Evolutionary conservation across 768 basidiomycete genomes (phyloP), one percentile per base, ranked within the genome.

Genomic region (Glaciozyma martinii): DNA sequence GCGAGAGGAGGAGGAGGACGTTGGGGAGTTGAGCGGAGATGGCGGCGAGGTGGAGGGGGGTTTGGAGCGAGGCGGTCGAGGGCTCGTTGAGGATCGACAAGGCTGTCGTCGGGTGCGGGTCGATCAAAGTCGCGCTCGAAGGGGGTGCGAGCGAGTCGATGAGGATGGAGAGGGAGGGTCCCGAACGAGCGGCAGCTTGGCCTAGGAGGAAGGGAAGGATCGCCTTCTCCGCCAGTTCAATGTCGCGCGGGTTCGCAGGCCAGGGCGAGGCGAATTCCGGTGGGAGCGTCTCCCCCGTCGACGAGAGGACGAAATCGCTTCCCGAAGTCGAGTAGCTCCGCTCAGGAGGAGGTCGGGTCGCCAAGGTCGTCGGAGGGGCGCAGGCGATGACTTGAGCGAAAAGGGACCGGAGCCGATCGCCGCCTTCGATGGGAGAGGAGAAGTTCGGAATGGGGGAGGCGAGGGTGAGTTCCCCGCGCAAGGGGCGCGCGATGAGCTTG

Each of bases 381-480:
- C 9, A 54, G 18, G 69, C 68, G n/a, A 71, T 30, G 56, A 71
- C 66, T 44, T 73, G 73, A 13, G 61, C 47, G 58, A 75, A 67
- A 40, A 74, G 63, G 13, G 67, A 54, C 0, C 52, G 29, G 2
- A 70, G 57, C 27, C 53, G 52, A 15, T 37, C 52, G 21, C 61
- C 50, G 29, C 44, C 47, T 52, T 63, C 56, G 53, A 32, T n/a
- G 2, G 66, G 70, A 0, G 61, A 66, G 23, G 73, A 59, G 53
- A 60, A 63, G 56, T 76, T 80, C 3, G 82, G 77, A 0, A 81
- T 74, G 10, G 82, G 75, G 19, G 79, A 73, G 30, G 80, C 74
- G 29, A 82, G 80, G 0, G 88, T 90, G 49, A 97, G 84, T 76
- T 97, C 92, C 54, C 92, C 92, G 10, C 92, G 89, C 16, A 95